A percentile compares a stretch with the other conserved stretches of the same genome.
Conservation (phyloP, 2,329 filamentous ascomycete genomes). For the Diaporthe eres region DNA sequence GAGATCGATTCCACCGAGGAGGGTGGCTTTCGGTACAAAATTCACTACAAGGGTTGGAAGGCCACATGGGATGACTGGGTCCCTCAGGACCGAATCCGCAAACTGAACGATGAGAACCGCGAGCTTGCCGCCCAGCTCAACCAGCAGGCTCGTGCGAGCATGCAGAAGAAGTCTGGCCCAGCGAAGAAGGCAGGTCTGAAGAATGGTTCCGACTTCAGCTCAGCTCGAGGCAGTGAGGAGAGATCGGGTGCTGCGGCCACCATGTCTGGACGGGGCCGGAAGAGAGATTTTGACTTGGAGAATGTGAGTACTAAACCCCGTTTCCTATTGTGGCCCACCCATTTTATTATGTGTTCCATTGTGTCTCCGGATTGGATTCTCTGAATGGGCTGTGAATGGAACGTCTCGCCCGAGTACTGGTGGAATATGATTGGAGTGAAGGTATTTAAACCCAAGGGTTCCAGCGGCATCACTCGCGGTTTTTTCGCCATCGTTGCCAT, state of each 20-base stretch:
- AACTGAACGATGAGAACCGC: constrained; percentile 95
- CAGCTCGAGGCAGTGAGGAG: constrained; percentile 83
- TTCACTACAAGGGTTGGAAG: constrained; percentile 99
- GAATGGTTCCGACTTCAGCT: constrained; percentile 72
- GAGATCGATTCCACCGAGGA: constrained; percentile 81
- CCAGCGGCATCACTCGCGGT: neutral
- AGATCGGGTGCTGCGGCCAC: constrained; percentile 73
- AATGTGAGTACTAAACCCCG: constrained; percentile 72
- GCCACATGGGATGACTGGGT: constrained; percentile 99
- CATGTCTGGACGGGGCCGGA: constrained; percentile 75
- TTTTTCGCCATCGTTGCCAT: neutral
- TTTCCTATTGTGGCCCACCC: constrained; percentile 38
- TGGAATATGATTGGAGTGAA: constrained; percentile 9
- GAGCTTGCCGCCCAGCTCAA: constrained; percentile 84
- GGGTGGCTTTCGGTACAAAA: constrained; percentile 85
- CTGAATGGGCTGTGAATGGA: neutral
- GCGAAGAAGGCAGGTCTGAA: constrained; percentile 61
- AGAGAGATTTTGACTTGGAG: constrained; percentile 86
- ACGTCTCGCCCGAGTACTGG: neutral
- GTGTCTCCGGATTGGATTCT: constrained; percentile 4
- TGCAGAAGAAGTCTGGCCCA: constrained; percentile 60
- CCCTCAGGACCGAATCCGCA: constrained; percentile 90
- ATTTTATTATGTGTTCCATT: neutral
- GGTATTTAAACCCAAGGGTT: neutral
- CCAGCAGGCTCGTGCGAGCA: constrained; percentile 75